Percentiles rank a stretch among this genome's conserved stretches.
These are phyloP conservation scores for Pseudogymnoascus sp. DNA, from an alignment of 2,329 filamentous ascomycete genomes.

Conservation along the genomic window DNA sequence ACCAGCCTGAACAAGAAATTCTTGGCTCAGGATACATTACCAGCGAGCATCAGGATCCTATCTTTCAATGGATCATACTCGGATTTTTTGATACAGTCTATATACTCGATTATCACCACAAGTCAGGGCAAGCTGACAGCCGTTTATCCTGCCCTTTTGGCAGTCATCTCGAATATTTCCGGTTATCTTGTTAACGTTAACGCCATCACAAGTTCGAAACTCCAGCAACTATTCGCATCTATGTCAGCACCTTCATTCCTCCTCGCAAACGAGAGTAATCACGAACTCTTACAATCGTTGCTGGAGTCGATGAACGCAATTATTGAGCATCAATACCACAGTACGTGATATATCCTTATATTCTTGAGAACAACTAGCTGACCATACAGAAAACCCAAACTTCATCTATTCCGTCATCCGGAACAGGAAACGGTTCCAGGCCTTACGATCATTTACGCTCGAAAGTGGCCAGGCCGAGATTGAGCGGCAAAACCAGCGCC, in stretches of 20 bases:
- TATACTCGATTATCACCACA: slow-evolving; percentile 83
- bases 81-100: slow-evolving; percentile 91
- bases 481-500: slow-evolving; percentile 65
- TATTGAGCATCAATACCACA: slow-evolving; percentile 77
- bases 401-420: slow-evolving; percentile 73
- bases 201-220: slow-evolving; percentile 65
- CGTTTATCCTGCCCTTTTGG: slow-evolving; percentile 84
- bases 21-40: slow-evolving; percentile 80
- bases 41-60: slow-evolving; percentile 69
- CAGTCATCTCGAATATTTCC: slow-evolving; percentile 88
- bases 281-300: slow-evolving; percentile 69
- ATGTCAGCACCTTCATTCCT: slow-evolving; percentile 94
- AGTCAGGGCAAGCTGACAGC: slow-evolving; percentile 86
- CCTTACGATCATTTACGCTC: slow-evolving; percentile 77
- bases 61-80: slow-evolving; percentile 87
- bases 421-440: slow-evolving; percentile 76
- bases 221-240: slow-evolving; percentile 80
- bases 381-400: slow-evolving; percentile 62
- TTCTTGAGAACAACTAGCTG: slow-evolving; percentile 5
- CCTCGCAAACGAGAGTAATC: slow-evolving; percentile 85
- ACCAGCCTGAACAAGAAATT: slow-evolving; percentile 84
- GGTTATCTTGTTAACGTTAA: slow-evolving; percentile 75
- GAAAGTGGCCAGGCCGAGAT: slow-evolving; percentile 91
- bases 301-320: slow-evolving; percentile 86
- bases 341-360: slow-evolving; percentile 41